phyloP scores from a whole-genome alignment of 495 filamentous ascomycete species.

The Jackrogersella multiformis region DNA sequence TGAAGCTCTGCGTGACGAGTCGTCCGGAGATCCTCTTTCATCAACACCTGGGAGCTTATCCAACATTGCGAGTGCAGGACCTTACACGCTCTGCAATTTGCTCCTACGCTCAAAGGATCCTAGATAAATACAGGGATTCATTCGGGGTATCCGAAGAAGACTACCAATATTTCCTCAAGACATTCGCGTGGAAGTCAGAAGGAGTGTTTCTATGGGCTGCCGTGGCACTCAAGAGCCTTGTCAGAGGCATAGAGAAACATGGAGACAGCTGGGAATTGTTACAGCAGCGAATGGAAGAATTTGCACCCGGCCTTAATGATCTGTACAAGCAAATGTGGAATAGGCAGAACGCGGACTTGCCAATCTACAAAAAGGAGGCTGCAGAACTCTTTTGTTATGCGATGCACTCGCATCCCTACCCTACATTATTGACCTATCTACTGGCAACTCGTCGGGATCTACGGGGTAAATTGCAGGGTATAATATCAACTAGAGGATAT shows the following conservation, averaged over 20 bases:
- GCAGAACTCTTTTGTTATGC: neutral
- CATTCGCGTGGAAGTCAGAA: conserved; percentile 6
- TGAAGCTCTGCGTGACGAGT: conserved; percentile 6
- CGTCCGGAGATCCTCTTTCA: conserved; percentile 5
- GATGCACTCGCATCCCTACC: neutral
- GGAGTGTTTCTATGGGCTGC: conserved; percentile 23
- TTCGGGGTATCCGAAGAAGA: neutral
- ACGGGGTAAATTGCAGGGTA: neutral
- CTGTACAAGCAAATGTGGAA: conserved; percentile 21
- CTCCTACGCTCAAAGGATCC: neutral
- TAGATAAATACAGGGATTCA: neutral
- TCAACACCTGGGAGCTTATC: neutral
- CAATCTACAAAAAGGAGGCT: conserved; percentile 8
- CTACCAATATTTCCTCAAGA: neutral
- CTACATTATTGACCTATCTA: neutral
- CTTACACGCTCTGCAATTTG: neutral
- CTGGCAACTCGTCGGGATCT: neutral
- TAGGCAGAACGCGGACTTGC: conserved; percentile 9
- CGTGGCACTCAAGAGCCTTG: conserved; percentile 6
- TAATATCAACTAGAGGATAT: neutral
- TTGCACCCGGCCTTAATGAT: conserved; percentile 1
- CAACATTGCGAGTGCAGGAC: conserved; percentile 5
- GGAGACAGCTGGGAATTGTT: neutral
- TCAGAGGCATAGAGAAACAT: conserved; percentile 3
- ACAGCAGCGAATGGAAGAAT: conserved; percentile 5